These are phyloP conservation scores for Scytalidium sp. DNA, from an alignment of 2,329 filamentous ascomycete genomes.

Conservation along the genomic window DNA sequence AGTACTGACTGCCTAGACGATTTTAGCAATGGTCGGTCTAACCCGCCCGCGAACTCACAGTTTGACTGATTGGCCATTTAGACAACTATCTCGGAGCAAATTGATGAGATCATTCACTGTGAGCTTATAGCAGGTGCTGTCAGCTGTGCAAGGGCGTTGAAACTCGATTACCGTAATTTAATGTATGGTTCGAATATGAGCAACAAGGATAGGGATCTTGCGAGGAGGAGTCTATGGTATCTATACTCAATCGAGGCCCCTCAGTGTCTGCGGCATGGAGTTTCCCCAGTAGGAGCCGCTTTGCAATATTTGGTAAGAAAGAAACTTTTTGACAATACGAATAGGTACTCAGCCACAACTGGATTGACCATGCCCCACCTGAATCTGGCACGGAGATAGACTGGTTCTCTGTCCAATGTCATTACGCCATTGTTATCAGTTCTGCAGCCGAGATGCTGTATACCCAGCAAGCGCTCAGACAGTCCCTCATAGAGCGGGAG, in stretches of 20 bases:
- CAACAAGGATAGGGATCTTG: slow-evolving; percentile 4
- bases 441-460: slow-evolving; percentile 5
- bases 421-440: slow-evolving; percentile 4
- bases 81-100: slow-evolving; percentile 5
- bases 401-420: slow-evolving; percentile 5
- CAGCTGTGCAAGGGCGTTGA: slow-evolving; percentile 3
- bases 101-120: slow-evolving; percentile 1
- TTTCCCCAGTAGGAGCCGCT: slow-evolving; percentile 1
- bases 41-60: background rate
- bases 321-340: background rate
- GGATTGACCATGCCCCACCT: slow-evolving; percentile 6
- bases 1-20: slow-evolving; percentile 4
- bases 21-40: slow-evolving; percentile 5
- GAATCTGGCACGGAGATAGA: slow-evolving; percentile 2
- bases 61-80: background rate
- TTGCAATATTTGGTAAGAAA: background rate
- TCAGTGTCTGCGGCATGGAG: slow-evolving; percentile 4
- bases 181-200: slow-evolving; percentile 1
- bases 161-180: slow-evolving; percentile 3
- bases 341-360: slow-evolving; percentile 2
- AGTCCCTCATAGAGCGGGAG: slow-evolving; percentile 5
- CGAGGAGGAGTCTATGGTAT: slow-evolving; percentile 3
- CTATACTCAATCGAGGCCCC: slow-evolving; percentile 6
- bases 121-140: slow-evolving; percentile 2
- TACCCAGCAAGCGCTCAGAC: slow-evolving; percentile 5